Evolutionary conservation across 805 yeast species (phyloP), one percentile per base, ranked within the genome.

Genomic region (Cyberlindnera maritima): DNA sequence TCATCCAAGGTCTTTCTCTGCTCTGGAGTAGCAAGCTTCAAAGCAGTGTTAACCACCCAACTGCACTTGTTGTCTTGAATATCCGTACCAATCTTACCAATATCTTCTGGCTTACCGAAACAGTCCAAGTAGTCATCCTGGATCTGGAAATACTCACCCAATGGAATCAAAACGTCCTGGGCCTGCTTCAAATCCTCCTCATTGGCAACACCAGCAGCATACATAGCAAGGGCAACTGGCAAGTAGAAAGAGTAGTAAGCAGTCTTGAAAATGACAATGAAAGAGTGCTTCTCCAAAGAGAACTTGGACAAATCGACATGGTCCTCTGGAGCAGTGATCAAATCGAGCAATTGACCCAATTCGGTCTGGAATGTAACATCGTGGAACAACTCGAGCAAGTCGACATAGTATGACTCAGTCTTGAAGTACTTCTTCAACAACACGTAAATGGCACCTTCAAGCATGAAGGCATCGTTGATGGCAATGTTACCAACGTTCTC

Each of bases 21-120:
- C 54, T 83, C 94, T 36, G 89, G 80, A 23, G 79, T 75, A 44
- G 80, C 92, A 56, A 83, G 71, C 65, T 84, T 77, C 60, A 94
- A 79, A 8, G 99, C 99, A 58, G 88, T 87, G 76, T 94, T 94
- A 61, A 94, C 79, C 46, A 94, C 83, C 99, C 99, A 94, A 37
- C 97, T 87, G 70, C 99, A 94, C 71, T 94, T 94, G 80, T 94
- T 94, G 71, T 94, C 99, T 72, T 87, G 87, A 64, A 94, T 94
- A 67, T 94, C 99, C 50, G 99, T 94, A 58, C 99, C 99, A 58
- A 94, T 89, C 76, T 94, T 94, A 54, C 99, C 99, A 63, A 91
- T 94, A 62, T 92, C 89, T 64, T 88, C 95, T 36, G 99, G 97
- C 60, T 92, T 89, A 56, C 99, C 99, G 64, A 88, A 94, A 69